Percentiles rank a stretch among this genome's conserved stretches.
phyloP scores from a whole-genome alignment of 148 eudicot genomes.

The Pharnaceum exiguum region DNA sequence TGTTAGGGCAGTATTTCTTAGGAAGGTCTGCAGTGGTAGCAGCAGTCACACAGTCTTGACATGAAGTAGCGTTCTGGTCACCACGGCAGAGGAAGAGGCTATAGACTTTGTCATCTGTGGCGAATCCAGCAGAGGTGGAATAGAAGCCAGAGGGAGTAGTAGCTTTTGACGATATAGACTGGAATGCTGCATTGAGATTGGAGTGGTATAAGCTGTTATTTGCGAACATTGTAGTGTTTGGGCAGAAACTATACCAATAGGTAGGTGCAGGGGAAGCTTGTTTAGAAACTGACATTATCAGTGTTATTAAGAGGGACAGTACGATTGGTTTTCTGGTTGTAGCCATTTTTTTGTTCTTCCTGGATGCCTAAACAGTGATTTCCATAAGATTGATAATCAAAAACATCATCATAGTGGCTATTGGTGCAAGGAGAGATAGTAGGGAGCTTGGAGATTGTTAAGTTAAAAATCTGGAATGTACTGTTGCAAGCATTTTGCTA shows the following conservation, averaged over 20 bases:
- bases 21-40: conserved; percentile 14
- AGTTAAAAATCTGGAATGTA: too few species aligned
- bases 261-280: too few species aligned
- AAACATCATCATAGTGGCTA: too few species aligned
- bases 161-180: conserved; percentile 13
- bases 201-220: conserved; percentile 2
- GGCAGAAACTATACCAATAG: background rate
- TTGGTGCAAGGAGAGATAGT: too few species aligned
- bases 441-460: too few species aligned
- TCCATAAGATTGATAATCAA: too few species aligned
- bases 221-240: conserved; percentile 1
- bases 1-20: conserved; percentile 10
- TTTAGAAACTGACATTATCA: too few species aligned
- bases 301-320: too few species aligned
- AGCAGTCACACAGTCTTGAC: conserved; percentile 17
- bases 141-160: conserved; percentile 17
- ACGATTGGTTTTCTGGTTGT: too few species aligned
- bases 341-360: too few species aligned
- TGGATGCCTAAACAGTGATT: too few species aligned
- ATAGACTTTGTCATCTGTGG: conserved; percentile 11
- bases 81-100: conserved; percentile 42
- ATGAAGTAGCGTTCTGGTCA: conserved; percentile 14
- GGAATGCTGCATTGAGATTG: conserved; percentile 2
- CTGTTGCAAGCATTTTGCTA: too few species aligned
- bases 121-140: conserved; percentile 2